A percentile compares a stretch with the other conserved stretches of the same genome.
Conservation (phyloP, 1,284 basidiomycete genomes). For the Austroboletus niveus region DNA sequence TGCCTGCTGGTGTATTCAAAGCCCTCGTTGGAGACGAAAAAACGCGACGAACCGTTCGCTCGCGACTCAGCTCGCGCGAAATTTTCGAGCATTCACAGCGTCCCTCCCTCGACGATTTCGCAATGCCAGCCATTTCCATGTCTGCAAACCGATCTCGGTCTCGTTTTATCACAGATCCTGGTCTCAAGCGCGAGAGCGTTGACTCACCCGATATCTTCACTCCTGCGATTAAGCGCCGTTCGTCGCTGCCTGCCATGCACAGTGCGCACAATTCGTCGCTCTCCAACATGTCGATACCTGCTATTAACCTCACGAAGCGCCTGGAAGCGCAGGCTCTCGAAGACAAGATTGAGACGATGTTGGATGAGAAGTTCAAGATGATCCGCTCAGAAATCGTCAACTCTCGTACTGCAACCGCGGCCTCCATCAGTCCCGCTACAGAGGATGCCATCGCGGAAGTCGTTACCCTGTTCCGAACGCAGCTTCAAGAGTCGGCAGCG, state of each 20-base stretch:
- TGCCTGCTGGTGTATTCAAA: constrained; percentile 82
- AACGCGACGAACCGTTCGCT: constrained; percentile 65
- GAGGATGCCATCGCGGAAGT: constrained; percentile 66
- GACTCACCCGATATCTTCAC: constrained; percentile 52
- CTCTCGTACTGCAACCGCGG: constrained; percentile 17
- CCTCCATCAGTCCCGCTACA: constrained; percentile 42
- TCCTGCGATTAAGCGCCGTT: constrained; percentile 45
- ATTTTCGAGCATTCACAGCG: constrained; percentile 59
- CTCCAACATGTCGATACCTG: constrained; percentile 44
- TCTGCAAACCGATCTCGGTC: constrained; percentile 47
- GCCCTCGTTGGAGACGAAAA: constrained; percentile 67
- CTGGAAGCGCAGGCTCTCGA: constrained; percentile 61
- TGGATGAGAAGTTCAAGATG: constrained; percentile 66
- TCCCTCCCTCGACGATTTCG: constrained; percentile 72
- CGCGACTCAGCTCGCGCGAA: constrained; percentile 67
- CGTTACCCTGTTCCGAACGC: constrained; percentile 61
- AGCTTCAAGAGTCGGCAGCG: constrained; percentile 60
- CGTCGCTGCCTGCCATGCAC: constrained; percentile 61
- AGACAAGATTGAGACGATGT: constrained; percentile 52
- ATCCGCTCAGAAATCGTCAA: constrained; percentile 44
- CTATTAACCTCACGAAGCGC: constrained; percentile 52
- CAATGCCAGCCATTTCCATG: constrained; percentile 65
- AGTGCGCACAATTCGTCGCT: constrained; percentile 38
- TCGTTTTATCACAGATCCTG: constrained; percentile 57
- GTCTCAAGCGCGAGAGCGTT: constrained; percentile 22